Evolutionary conservation across 768 basidiomycete genomes (phyloP), one percentile per base, ranked within the genome.

Genomic region (Agaricus sinodeliciosus): DNA sequence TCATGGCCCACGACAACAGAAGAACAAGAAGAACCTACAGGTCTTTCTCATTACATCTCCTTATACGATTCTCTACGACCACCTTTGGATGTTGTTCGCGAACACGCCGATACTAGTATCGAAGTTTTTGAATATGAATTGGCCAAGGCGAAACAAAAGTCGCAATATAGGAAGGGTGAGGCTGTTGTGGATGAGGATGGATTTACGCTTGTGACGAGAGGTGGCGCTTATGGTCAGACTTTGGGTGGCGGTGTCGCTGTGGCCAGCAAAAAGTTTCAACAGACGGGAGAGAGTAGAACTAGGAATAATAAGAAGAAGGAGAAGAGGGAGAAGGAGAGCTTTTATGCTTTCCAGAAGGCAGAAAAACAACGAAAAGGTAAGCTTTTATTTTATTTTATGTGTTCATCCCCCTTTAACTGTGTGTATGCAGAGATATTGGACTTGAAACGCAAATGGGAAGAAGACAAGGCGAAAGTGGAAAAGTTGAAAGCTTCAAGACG

Each of bases 161-260:
- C 81, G 19, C 75, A 80, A 63, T 90, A 87, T 62, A 77, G 72
- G 59, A 90, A 90, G 63, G 90, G 90, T 18, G 91, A 92, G 61
- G 91, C 88, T 5, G 76, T 95, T 51, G 88, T 95, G 40, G 94
- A 97, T 65, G 92, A 89, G 55, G 94, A 97, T 56, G 94, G 94
- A 2, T 97, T 95, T 66, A 95, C 92, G 9, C 79, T 97, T 11
- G 94, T 97, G 34, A 89, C 86, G n/a, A 78, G 94, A 35, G 90
- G 92, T 4, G 94, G 94, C 11, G 85, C 87, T 18, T 94, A 94
- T 60, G 93, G 94, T 4, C 76, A 90, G 63, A 90, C 90, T 1
- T 72, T 93, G 4, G 93, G 93, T 26, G 91, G 92, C 12, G 92
- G 90, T 0, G 73, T 77, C 66, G 79, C 66, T 67, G 64, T 79